Evolutionary conservation across 139 green algal genomes (phyloP), one percentile per base, ranked within the genome.

Genomic region (Coelastrella sp.): DNA sequence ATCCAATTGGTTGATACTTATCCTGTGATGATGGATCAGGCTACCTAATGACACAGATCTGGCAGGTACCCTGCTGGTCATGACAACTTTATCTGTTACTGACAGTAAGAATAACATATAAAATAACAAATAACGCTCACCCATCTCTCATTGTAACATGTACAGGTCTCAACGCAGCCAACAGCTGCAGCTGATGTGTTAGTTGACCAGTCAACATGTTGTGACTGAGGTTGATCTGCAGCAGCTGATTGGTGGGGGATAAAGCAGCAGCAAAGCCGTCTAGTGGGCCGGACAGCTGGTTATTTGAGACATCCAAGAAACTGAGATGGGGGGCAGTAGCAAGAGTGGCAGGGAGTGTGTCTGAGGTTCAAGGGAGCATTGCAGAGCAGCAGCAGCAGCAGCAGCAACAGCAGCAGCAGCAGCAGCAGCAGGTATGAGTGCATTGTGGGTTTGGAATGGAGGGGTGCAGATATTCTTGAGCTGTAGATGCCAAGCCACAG

Each of bases 171-270:
- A 82, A 32, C 27, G 75, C 75, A 25, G 75, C 75, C 75, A 82
- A 23, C 17, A 57, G n/a, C 5, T 63, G 40, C 53, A 82, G 23
- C 23, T 37, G 23, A 7, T 25, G 2, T 19, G 75, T 51, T 3
- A 82, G 25, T 13, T 8, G 8, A 2, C 75, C 75, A 27, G n/a
- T n/a, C 3, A 82, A 19, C 35, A 27, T 71, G 53, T 82, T 82
- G 35, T 82, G 75, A n/a, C 53, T 71, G 1, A 82, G 37, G 53
- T 82, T 82, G 35, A 82, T 43, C 53, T 82, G 75, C 53, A 82
- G 75, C 51, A 82, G 34, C 23, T 51, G 23, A 25, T 82, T 82
- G 8, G 23, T 53, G 8, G 53, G 53, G 3, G 25, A 40, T 8
- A 82, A 53, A 3, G 75, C 75, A 4, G 34, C 53, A n/a, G 35